Conservation (phyloP, 345 rosid genomes). For the Eucalyptus paniculata region DNA sequence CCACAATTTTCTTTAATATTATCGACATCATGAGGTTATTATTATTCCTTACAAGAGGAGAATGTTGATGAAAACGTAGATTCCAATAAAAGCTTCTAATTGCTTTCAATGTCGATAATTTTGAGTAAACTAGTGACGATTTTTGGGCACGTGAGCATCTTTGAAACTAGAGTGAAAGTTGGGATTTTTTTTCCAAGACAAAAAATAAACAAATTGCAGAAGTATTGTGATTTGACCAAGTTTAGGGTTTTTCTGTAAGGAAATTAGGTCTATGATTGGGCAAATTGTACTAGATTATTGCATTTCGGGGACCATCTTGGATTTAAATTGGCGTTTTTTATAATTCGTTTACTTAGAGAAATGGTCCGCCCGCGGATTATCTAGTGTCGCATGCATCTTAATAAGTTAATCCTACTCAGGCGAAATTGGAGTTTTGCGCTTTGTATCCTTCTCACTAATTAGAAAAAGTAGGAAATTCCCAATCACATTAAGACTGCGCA, state of each 20-base stretch:
- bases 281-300: not conserved
- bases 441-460: not conserved
- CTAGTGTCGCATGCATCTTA: not conserved
- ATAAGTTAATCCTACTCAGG: not conserved
- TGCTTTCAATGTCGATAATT: too few relatives aligned
- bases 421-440: not conserved
- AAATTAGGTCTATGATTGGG: not conserved
- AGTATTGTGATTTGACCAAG: not conserved
- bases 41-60: rapidly evolving
- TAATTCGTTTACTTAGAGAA: not conserved
- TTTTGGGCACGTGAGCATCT: not conserved
- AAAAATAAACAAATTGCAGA: rapidly evolving
- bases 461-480: not conserved
- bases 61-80: not conserved
- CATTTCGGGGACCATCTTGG: not conserved
- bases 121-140: not conserved
- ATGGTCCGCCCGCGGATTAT: not conserved
- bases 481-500: not conserved
- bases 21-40: too few relatives aligned
- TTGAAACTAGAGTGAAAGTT: not conserved
- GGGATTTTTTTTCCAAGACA: not conserved
- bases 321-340: not conserved
- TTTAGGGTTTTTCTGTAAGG: not conserved
- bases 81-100: too few relatives aligned
- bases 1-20: too few relatives aligned